A percentile compares a stretch with the other conserved stretches of the same genome.
Conservation (phyloP, 75 land plant species). For the Pseudotsuga menziesii region DNA sequence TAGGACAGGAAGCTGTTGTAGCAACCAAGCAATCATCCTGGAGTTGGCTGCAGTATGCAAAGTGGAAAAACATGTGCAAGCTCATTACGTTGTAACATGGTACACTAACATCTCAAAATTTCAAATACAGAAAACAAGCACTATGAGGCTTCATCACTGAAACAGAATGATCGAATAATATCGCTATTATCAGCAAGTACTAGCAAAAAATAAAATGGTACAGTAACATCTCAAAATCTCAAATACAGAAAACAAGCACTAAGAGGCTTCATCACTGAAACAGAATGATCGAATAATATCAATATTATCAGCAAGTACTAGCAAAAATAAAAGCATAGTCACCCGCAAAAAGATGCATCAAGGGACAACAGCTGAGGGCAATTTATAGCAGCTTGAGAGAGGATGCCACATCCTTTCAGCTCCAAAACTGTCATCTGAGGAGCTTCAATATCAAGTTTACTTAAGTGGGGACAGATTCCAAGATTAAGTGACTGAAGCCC, state of each 20-base stretch:
- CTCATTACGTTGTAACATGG: too few relatives aligned
- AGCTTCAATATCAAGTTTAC: conserved; percentile 60
- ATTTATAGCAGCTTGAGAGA: conserved; percentile 62
- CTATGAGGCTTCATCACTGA: not conserved
- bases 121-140: not conserved
- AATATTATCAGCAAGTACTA: not conserved
- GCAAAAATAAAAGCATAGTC: not conserved
- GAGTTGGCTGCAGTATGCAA: conserved; percentile 44
- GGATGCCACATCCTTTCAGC: conserved; percentile 90
- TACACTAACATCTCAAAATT: too few relatives aligned
- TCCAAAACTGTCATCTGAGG: conserved; percentile 78
- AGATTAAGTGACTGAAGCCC: conserved; percentile 85
- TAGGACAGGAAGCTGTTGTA: conserved; percentile 73
- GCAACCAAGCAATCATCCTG: conserved; percentile 84
- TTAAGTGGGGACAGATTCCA: conserved; percentile 94
- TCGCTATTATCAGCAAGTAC: not conserved
- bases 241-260: not conserved
- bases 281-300: not conserved
- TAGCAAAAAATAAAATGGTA: not conserved
- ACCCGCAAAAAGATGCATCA: conserved; percentile 99
- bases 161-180: not conserved
- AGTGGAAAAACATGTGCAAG: too few relatives aligned
- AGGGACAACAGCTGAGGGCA: conserved; percentile 76
- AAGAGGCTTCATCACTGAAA: not conserved
- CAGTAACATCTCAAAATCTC: too few relatives aligned